phyloP scores from a whole-genome alignment of 768 basidiomycete species.

The Tubosaeta sp. region DNA sequence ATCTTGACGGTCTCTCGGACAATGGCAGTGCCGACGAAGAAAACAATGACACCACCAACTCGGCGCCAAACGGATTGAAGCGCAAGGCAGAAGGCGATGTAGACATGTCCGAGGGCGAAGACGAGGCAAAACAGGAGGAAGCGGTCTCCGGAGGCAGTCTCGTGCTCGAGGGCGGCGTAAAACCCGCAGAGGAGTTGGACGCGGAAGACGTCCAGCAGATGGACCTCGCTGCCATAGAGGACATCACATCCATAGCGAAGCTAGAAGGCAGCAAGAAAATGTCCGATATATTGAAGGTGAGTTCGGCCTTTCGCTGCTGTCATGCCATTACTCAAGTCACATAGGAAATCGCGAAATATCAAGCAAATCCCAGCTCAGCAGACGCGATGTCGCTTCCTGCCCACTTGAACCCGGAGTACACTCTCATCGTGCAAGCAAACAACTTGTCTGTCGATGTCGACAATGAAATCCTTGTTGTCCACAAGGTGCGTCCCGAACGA shows the following conservation, averaged over 20 bases:
- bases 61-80: conserved; percentile 41
- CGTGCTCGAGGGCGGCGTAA: conserved; percentile 81
- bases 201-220: conserved; percentile 91
- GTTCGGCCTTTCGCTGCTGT: conserved; percentile 2
- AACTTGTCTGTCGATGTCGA: conserved; percentile 98
- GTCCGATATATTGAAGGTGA: conserved; percentile 79
- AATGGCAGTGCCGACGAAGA: conserved; percentile 51
- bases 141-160: conserved; percentile 49
- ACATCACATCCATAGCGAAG: conserved; percentile 86
- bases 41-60: conserved; percentile 30
- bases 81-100: conserved; percentile 55
- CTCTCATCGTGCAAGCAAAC: conserved; percentile 94
- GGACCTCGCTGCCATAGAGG: conserved; percentile 81
- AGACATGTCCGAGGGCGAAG: conserved; percentile 58
- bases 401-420: conserved; percentile 92
- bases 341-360: conserved; percentile 89
- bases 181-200: conserved; percentile 94
- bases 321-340: neutral
- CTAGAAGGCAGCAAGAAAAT: conserved; percentile 85
- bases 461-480: conserved; percentile 94
- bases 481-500: conserved; percentile 59
- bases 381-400: conserved; percentile 77
- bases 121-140: conserved; percentile 36
- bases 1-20: conserved; percentile 83
- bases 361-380: conserved; percentile 70